Percentiles rank a stretch among this genome's conserved stretches.
Evolutionary conservation across 805 yeast genomes (phyloP).

Genomic region (Starmerella tilneyi): DNA sequence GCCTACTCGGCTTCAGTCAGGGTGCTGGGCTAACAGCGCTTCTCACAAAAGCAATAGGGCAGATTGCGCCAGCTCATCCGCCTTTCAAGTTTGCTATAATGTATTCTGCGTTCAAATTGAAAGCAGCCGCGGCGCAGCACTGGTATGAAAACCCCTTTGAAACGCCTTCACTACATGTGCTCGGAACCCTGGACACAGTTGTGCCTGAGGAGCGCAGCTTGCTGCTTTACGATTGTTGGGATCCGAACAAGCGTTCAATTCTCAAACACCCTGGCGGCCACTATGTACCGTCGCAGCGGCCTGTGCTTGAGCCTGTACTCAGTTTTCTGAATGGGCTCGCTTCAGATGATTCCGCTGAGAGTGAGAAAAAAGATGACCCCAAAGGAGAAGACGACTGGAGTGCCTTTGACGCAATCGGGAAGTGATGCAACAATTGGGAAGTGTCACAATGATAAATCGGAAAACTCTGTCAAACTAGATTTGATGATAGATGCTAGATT

Average conservation of each 20-base stretch:
- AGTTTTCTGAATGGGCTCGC: conserved; percentile 24
- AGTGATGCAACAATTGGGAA: no score
- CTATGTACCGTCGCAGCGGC: conserved; percentile 83
- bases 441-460: no score
- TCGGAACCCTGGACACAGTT: conserved; percentile 80
- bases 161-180: conserved; percentile 54
- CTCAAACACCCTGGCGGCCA: conserved; percentile 94
- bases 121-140: conserved; percentile 27
- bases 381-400: conserved; percentile 30
- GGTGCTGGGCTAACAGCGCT: conserved; percentile 84
- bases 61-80: conserved; percentile 43
- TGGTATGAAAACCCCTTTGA: conserved; percentile 30
- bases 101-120: conserved; percentile 50
- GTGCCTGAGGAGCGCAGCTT: conserved; percentile 64
- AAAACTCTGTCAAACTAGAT: no score
- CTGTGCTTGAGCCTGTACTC: conserved; percentile 31
- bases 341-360: conserved; percentile 1
- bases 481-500: no score
- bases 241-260: conserved; percentile 35
- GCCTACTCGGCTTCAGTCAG: conserved; percentile 84
- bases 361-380: conserved; percentile 7
- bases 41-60: conserved; percentile 46
- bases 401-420: conserved; percentile 33
- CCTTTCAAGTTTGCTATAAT: conserved; percentile 61
- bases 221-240: conserved; percentile 46